Base-by-base conservation (phyloP, 257 asterid species). In the Cruciata laevipes region DNA sequence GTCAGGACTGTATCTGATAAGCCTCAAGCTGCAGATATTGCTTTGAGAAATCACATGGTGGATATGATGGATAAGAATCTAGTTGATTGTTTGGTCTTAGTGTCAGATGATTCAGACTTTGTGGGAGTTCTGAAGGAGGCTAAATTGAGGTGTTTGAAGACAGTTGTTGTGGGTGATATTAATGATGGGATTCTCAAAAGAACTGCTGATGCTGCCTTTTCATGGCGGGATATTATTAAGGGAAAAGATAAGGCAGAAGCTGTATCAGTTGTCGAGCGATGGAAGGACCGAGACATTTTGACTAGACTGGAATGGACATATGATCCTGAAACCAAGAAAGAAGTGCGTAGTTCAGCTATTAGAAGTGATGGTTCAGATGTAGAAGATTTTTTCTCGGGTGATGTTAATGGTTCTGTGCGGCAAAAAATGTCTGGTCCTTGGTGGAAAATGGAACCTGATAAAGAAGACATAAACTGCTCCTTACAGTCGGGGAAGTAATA, bases 221-320 rank as follows among this genome's bases (percentile, higher is more conserved):
- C 97, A 2, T 93, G 96, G 97, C 78, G 79, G 77, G 95, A 90
- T 81, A 86, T 90, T 62, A 76, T 84, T 84, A 80, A 79, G 67
- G 97, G 95, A 66, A 88, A 93, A 84, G 97, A 95, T 7, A 86
- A 75, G 84, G 81, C 77, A 35, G 89, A 88, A 76, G 97, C 97
- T 20, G 82, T 75, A n/a, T 80, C 94, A 7, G 96, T 86, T 66
- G 87, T 85, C 44, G 88, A 89, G 62, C 79, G 77, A 40, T 93
- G 97, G 98, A 90, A 83, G 79, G 97, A 93, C 68, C 87, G 78
- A 20, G 89, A 72, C 71, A 75, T 85, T 68, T 63, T 93, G 85
- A 82, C 74, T 66, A 79, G 78, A 72, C 73, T 93, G 78, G 99
- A 90, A 70, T 90, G 99, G 99, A 78, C 70, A 0, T 88, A 84